Evolutionary conservation across 164 flowering plant genomes (phyloP), one percentile per base, ranked within the genome.

Genomic region (Aristolochia californica): DNA sequence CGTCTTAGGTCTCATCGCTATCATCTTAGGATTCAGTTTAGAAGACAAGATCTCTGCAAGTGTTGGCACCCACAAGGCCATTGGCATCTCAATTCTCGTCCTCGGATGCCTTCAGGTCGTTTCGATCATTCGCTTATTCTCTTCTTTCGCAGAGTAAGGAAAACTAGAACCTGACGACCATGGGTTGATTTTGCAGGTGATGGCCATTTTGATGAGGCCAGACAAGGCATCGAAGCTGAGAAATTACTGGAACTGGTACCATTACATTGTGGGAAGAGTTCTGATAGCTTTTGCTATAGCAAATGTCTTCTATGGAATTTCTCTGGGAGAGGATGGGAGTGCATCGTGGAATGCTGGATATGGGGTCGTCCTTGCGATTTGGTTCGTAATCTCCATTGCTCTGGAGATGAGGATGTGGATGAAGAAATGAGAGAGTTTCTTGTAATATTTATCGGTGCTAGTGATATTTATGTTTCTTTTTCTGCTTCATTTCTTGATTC

Each of bases 201-300:
- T 75, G 52, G 87, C 95, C 1, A 45, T 83, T 55, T 61, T 81
- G 64, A 69, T 61, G 45, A 62, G 89, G 50, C 89, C 89, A 2
- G 55, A 71, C 27, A 79, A 75, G 72, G 62, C 26, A 5, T 68
- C 90, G 0, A 86, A 86, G 56, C 61, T 56, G 40, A 60, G 95
- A 27, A 79, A 72, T 53, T 87, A 79, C 55, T 87, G 91, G 95
- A 84, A 79, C 57, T 82, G 88, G 87, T 84, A 82, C 65, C 95
- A 87, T 56, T 44, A 69, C 45, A 48, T 18, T 26, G 65, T 77
- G 14, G 91, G 95, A 53, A 81, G 85, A 56, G 13, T 65, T 14
- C 4, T 78, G 60, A 58, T 87, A 16, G 24, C 64, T 20, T 54
- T 82, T 27, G 78, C 82, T 4, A 63, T 74, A 13, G 61, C 64